A percentile compares a stretch with the other conserved stretches of the same genome.
Conservation (phyloP, 2,329 filamentous ascomycete species). For the Tolypocladium sp. region DNA sequence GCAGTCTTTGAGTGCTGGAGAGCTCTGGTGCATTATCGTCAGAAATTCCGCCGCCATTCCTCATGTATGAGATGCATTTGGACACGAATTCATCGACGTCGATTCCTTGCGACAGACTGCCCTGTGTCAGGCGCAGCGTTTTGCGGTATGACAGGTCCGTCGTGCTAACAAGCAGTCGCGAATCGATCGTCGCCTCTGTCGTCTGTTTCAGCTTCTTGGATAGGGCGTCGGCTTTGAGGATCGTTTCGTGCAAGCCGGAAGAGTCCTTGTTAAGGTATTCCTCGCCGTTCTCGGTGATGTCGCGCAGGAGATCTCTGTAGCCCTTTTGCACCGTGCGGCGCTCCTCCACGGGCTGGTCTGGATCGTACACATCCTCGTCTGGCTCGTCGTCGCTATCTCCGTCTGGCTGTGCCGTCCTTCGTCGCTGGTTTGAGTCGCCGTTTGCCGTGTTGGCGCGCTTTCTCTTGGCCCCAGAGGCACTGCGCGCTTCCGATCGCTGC, state of each 20-base stretch:
- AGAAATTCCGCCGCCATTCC: constrained; percentile 47
- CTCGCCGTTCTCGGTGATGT: constrained; percentile 57
- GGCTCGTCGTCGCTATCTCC: constrained; percentile 8
- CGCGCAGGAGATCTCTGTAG: constrained; percentile 57
- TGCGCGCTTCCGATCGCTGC: constrained; percentile 12
- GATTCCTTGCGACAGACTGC: constrained; percentile 63
- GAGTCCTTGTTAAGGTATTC: constrained; percentile 62
- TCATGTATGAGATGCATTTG: constrained; percentile 86
- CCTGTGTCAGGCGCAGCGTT: constrained; percentile 63
- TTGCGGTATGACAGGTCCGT: constrained; percentile 76
- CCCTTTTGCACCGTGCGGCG: constrained; percentile 61
- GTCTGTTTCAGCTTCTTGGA: constrained; percentile 73
- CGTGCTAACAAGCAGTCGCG: constrained; percentile 71
- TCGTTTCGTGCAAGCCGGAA: constrained; percentile 52
- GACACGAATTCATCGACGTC: constrained; percentile 89
- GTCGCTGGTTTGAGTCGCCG: constrained; percentile 11
- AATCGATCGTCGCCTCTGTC: constrained; percentile 82
- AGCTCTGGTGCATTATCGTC: constrained; percentile 42
- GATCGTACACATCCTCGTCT: constrained; percentile 56
- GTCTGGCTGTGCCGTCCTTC: constrained; percentile 8
- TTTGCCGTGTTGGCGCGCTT: constrained; percentile 19
- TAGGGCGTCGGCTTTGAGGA: constrained; percentile 57
- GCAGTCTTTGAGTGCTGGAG: constrained; percentile 38
- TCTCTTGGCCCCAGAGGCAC: constrained; percentile 18
- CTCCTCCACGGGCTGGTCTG: constrained; percentile 69